Conservation (phyloP, 352 stramenopile species). For the Phytophthora agathidicida region DNA sequence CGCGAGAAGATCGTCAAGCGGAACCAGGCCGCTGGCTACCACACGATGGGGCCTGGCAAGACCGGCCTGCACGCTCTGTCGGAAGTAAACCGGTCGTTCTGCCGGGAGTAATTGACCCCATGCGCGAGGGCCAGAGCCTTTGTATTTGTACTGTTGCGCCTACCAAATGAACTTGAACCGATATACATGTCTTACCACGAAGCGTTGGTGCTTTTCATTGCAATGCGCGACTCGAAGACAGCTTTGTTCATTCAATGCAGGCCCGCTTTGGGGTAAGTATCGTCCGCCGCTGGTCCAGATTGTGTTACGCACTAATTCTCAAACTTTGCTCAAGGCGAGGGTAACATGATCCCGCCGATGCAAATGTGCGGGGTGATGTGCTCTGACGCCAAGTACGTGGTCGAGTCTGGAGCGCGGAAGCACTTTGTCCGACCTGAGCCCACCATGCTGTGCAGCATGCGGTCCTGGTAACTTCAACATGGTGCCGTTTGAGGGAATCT, state of each 20-base stretch:
- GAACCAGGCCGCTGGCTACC: slow-evolving; percentile 6
- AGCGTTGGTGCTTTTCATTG: no score
- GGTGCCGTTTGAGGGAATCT: no score
- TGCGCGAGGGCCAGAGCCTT: no score
- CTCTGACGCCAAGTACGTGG: slow-evolving; percentile 6
- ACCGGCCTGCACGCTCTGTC: slow-evolving; percentile 14
- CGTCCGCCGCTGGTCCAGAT: slow-evolving; percentile 2
- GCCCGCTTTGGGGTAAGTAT: background rate
- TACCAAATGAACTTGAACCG: no score
- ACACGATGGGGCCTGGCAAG: slow-evolving; percentile 16
- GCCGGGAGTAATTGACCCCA: background rate
- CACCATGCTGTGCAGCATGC: slow-evolving; percentile 2
- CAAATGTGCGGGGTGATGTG: background rate
- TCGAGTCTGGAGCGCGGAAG: no score
- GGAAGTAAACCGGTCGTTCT: slow-evolving; percentile 9
- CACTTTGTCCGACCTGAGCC: slow-evolving; percentile 16
- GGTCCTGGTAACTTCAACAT: background rate
- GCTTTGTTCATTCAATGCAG: no score
- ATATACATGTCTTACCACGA: no score
- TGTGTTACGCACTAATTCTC: slow-evolving; percentile 1
- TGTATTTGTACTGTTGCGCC: background rate
- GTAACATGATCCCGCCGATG: slow-evolving; percentile 9
- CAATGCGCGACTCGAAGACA: no score
- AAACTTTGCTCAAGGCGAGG: no score
- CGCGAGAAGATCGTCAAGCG: slow-evolving; percentile 38